A percentile compares a stretch with the other conserved stretches of the same genome.
phyloP scores from a whole-genome alignment of 179 eudicot species.

The Silene noctiflora region DNA sequence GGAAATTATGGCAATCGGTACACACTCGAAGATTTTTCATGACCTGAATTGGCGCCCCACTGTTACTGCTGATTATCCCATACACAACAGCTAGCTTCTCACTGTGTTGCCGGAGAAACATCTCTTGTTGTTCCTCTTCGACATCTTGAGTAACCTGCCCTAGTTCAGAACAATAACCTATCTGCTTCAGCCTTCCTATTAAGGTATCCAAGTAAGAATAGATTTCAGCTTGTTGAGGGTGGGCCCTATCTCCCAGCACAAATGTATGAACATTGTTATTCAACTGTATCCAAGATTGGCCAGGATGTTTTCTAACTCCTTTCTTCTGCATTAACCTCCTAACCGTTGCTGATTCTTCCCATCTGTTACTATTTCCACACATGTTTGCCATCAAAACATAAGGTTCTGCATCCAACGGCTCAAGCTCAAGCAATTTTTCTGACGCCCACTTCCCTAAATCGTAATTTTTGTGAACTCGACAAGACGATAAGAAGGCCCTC shows the following conservation, averaged over 20 bases:
- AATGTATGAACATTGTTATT: conserved; percentile 35
- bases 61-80: conserved; percentile 31
- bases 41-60: conserved; percentile 29
- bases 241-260: conserved; percentile 36
- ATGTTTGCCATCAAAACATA: conserved; percentile 67
- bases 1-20: conserved; percentile 41
- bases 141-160: conserved; percentile 41
- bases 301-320: conserved; percentile 61
- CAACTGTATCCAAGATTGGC: conserved; percentile 67
- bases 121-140: conserved; percentile 39
- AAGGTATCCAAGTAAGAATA: conserved; percentile 37
- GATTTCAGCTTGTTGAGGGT: conserved; percentile 34
- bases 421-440: conserved; percentile 60
- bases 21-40: conserved; percentile 45
- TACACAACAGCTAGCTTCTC: conserved; percentile 43
- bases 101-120: conserved; percentile 35
- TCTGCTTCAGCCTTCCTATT: conserved; percentile 35
- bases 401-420: conserved; percentile 53
- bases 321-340: conserved; percentile 64
- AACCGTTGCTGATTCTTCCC: conserved; percentile 71
- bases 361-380: conserved; percentile 47
- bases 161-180: conserved; percentile 32
- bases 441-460: conserved; percentile 72
- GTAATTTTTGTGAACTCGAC: conserved; percentile 63
- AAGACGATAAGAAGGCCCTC: conserved; percentile 77